A percentile compares a stretch with the other conserved stretches of the same genome.
These are phyloP conservation scores for Neodidymelliopsis sp. DNA, from an alignment of 2,329 filamentous ascomycete species.

Conservation along the genomic window DNA sequence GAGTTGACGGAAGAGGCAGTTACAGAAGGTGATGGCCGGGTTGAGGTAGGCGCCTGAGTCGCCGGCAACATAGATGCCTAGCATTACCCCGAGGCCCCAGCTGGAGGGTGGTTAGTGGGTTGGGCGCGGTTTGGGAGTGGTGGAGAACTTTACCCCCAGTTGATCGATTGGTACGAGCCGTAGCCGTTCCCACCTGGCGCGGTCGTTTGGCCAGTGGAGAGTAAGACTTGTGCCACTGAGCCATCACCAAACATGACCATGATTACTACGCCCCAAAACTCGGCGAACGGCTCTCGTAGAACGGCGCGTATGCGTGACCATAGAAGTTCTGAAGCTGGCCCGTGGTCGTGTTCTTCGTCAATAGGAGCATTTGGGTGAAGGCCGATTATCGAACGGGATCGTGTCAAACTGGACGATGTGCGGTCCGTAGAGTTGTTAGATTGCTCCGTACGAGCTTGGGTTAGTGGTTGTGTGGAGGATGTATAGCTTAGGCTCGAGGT, in stretches of 20 bases:
- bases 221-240: constrained; percentile 53
- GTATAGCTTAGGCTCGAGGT: constrained; percentile 17
- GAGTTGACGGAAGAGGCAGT: constrained; percentile 72
- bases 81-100: constrained; percentile 50
- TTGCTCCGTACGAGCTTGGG: constrained; percentile 27
- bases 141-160: constrained; percentile 48
- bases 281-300: constrained; percentile 54
- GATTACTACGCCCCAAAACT: constrained; percentile 54
- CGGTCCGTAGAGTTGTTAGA: constrained; percentile 26
- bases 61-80: constrained; percentile 68
- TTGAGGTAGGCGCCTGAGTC: constrained; percentile 72
- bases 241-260: constrained; percentile 56
- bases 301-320: constrained; percentile 50
- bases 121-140: neutral
- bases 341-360: constrained; percentile 51
- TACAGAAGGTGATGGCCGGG: constrained; percentile 72
- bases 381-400: constrained; percentile 40
- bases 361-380: constrained; percentile 53
- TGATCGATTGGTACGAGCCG: constrained; percentile 53
- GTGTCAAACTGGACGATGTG: constrained; percentile 33
- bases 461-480: constrained; percentile 24
- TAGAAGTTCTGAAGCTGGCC: constrained; percentile 44
- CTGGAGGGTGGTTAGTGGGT: constrained; percentile 24
- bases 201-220: constrained; percentile 46
- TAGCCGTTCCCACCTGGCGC: constrained; percentile 54